These are phyloP conservation scores for Diaporthe sp. DNA, from an alignment of 2,329 filamentous ascomycete species.

Conservation along the genomic window DNA sequence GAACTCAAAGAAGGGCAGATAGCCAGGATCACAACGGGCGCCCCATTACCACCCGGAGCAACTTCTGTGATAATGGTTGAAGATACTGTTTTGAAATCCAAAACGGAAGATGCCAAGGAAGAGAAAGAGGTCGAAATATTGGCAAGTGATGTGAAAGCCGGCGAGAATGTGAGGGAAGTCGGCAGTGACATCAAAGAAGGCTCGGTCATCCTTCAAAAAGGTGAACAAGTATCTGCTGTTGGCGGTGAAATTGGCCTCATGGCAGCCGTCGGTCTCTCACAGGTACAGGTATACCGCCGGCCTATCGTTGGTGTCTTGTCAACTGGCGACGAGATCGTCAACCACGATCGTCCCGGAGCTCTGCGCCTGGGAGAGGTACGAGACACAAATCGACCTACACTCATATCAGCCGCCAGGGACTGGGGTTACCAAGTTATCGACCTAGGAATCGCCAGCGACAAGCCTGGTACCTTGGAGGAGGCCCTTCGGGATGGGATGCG, in stretches of 20 bases:
- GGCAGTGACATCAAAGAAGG: slow-evolving; percentile 85
- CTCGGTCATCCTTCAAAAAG: slow-evolving; percentile 76
- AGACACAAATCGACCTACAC: slow-evolving; percentile 90
- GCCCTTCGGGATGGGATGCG: slow-evolving; percentile 80
- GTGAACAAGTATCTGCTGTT: slow-evolving; percentile 84
- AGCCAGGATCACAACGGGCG: slow-evolving; percentile 93
- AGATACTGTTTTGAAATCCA: slow-evolving; percentile 81
- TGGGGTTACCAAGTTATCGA: slow-evolving; percentile 85
- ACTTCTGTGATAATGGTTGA: slow-evolving; percentile 98
- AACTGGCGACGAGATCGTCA: slow-evolving; percentile 93
- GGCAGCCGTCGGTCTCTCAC: slow-evolving; percentile 81
- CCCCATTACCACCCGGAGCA: slow-evolving; percentile 87
- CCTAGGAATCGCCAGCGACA: slow-evolving; percentile 85
- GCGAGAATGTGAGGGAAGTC: slow-evolving; percentile 91
- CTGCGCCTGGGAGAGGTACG: slow-evolving; percentile 86
- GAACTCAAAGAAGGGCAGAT: slow-evolving; percentile 79
- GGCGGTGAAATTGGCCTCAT: slow-evolving; percentile 93
- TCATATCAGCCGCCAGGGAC: slow-evolving; percentile 80
- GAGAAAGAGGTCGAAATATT: slow-evolving; percentile 91
- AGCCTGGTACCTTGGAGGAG: slow-evolving; percentile 78
- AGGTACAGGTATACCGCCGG: slow-evolving; percentile 78
- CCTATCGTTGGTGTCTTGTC: slow-evolving; percentile 89
- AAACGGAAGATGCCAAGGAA: slow-evolving; percentile 83
- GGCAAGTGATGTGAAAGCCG: slow-evolving; percentile 76
- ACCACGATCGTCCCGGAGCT: slow-evolving; percentile 70